Evolutionary conservation across 768 basidiomycete species (phyloP), one percentile per base, ranked within the genome.

Genomic region (Brasilioporus rufonigricans): DNA sequence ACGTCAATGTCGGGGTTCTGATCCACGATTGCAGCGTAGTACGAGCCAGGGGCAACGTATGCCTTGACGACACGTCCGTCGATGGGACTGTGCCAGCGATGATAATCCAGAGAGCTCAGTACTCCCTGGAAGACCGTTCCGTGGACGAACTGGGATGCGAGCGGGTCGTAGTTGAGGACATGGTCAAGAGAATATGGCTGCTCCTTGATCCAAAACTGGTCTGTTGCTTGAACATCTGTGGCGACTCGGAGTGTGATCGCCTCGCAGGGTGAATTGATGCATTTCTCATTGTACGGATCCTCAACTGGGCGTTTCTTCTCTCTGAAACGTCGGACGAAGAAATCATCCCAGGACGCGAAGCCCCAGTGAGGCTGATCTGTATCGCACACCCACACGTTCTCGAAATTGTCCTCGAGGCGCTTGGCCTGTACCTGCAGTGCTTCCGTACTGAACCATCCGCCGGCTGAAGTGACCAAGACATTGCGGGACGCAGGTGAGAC

Each of bases 11-110:
- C 70, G 2, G 68, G 67, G 19, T 65, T 56, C 12, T 59, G 58
- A 46, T 51, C 65, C 16, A 71, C 68, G 2, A 71, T 65, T 16
- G 70, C 66, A 13, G 76, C 74, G 56, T 78, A 85, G 64, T 82
- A 81, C 1, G 77, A 77, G 2, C 81, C 80, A 9, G 80, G 79
- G 18, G 82, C 66, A 36, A 76, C 61, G n/a, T 73, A 73, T 11
- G 69, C 66, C 65, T 77, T 70, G 14, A 59, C 64, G 31, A 83
- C 69, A 1, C 40, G 67, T 2, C 81, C 81, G 35, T 74, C 70
- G 12, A 86, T 75, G 50, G 86, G 86, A 47, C 74, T 70, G 65
- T 82, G 81, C 84, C 84, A 86, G 61, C 84, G 80, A 61, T 86
- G 85, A 61, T 85, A 86, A 23, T 76, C 74, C 29, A 75, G 59